A percentile compares a stretch with the other conserved stretches of the same genome.
These are phyloP conservation scores for Colletotrichum lindemuthianum DNA, from an alignment of 2,329 filamentous ascomycete species.

Conservation along the genomic window DNA sequence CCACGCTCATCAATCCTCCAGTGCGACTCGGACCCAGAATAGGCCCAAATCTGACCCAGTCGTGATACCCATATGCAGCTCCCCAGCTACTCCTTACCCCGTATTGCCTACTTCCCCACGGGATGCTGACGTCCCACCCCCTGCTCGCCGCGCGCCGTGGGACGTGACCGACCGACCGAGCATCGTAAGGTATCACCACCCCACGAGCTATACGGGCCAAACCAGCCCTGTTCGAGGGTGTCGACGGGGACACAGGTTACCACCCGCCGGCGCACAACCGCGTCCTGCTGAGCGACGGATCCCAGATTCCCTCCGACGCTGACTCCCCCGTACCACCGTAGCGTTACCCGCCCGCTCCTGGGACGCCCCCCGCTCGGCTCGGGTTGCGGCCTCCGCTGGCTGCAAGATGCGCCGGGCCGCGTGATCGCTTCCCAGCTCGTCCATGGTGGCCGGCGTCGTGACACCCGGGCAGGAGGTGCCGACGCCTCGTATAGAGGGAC, in stretches of 20 bases:
- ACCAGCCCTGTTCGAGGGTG: background rate
- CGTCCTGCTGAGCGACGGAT: slow-evolving; percentile 14
- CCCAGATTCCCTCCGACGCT: slow-evolving; percentile 12
- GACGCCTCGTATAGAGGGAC: slow-evolving; percentile 5
- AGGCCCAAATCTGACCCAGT: slow-evolving; percentile 25
- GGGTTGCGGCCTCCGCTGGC: slow-evolving; percentile 20
- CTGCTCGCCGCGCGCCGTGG: background rate
- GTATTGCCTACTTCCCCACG: slow-evolving; percentile 24
- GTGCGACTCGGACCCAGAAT: slow-evolving; percentile 13
- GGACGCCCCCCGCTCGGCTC: slow-evolving; percentile 13
- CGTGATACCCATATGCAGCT: slow-evolving; percentile 11
- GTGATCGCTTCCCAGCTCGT: slow-evolving; percentile 22
- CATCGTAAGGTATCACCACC: background rate
- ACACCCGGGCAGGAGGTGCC: background rate
- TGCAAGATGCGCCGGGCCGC: slow-evolving; percentile 29
- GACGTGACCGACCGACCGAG: background rate
- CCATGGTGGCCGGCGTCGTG: slow-evolving; percentile 18
- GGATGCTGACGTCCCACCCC: background rate
- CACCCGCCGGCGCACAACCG: slow-evolving; percentile 11
- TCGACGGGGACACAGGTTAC: slow-evolving; percentile 3
- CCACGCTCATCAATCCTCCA: slow-evolving; percentile 13
- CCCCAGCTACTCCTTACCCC: background rate
- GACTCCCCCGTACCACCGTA: slow-evolving; percentile 14
- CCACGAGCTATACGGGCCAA: background rate
- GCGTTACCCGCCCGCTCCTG: slow-evolving; percentile 3